These are phyloP conservation scores for Zymoseptoria tritici DNA, from an alignment of 2,329 filamentous ascomycete genomes.

Conservation along the genomic window DNA sequence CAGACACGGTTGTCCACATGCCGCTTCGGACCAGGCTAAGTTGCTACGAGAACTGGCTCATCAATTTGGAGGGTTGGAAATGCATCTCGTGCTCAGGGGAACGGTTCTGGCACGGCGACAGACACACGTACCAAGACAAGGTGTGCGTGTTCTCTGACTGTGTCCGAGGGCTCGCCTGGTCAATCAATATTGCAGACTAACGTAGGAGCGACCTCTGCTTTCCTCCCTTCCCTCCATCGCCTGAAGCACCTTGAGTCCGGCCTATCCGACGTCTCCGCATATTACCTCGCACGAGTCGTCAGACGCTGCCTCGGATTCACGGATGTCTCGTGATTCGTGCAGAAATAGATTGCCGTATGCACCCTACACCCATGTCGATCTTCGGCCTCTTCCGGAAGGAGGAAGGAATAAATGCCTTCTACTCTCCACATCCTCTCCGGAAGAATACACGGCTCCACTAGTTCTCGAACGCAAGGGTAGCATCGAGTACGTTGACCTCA, in stretches of 20 bases:
- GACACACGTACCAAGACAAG: too few species aligned
- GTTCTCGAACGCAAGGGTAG: background rate
- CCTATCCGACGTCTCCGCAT: too few species aligned
- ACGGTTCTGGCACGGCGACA: too few species aligned
- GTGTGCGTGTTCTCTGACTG: too few species aligned
- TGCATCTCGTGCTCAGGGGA: too few species aligned
- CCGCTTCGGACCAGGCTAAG: background rate
- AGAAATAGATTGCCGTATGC: background rate
- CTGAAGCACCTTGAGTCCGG: too few species aligned
- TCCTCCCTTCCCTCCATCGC: too few species aligned
- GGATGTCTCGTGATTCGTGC: background rate
- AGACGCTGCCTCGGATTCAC: background rate
- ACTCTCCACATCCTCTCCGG: background rate
- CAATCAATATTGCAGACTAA: too few species aligned
- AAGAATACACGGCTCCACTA: background rate
- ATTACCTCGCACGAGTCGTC: background rate
- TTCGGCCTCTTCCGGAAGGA: background rate
- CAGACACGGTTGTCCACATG: background rate
- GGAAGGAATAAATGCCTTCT: background rate
- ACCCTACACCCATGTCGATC: background rate
- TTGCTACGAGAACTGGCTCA: background rate
- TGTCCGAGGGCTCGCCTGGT: too few species aligned
- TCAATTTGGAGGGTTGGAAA: too few species aligned
- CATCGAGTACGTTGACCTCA: background rate
- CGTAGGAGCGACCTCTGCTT: too few species aligned